These are phyloP conservation scores for Amanita molliuscula DNA, from an alignment of 768 basidiomycete genomes.

Conservation along the genomic window DNA sequence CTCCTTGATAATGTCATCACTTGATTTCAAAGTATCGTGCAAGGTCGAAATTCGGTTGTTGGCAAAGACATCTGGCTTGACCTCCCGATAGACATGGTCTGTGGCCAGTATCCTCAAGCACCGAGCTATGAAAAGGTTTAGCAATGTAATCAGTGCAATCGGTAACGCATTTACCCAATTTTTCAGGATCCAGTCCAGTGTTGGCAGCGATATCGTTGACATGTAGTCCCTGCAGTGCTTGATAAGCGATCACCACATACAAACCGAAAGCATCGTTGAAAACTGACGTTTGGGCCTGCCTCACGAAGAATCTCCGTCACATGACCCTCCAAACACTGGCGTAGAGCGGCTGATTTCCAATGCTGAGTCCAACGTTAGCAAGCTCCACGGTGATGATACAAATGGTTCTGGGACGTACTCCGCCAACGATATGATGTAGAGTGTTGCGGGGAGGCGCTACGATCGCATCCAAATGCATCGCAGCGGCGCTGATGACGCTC, in stretches of 20 bases:
- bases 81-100: slow-evolving; percentile 16
- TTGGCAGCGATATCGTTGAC: slow-evolving; percentile 25
- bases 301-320: slow-evolving; percentile 22
- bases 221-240: slow-evolving; percentile 21
- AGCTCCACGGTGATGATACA: not conserved
- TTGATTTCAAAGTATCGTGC: slow-evolving; percentile 6
- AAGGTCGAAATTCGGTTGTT: slow-evolving; percentile 15
- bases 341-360: slow-evolving; percentile 15
- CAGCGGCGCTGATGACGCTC: slow-evolving; percentile 14
- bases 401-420: slow-evolving; percentile 3
- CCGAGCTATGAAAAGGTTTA: slow-evolving; percentile 9
- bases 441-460: slow-evolving; percentile 11
- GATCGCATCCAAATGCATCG: slow-evolving; percentile 15
- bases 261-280: not conserved
- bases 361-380: slow-evolving; percentile 8
- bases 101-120: slow-evolving; percentile 16
- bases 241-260: not conserved
- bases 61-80: slow-evolving; percentile 16
- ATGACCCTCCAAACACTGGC: slow-evolving; percentile 14
- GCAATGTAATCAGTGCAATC: not conserved
- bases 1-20: not conserved
- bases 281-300: slow-evolving; percentile 19
- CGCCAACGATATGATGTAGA: slow-evolving; percentile 5
- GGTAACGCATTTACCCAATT: slow-evolving; percentile 12
- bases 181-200: slow-evolving; percentile 19